Evolutionary conservation across 129 eudicot species (phyloP), one percentile per base, ranked within the genome.

Genomic region (Logfia minima): DNA sequence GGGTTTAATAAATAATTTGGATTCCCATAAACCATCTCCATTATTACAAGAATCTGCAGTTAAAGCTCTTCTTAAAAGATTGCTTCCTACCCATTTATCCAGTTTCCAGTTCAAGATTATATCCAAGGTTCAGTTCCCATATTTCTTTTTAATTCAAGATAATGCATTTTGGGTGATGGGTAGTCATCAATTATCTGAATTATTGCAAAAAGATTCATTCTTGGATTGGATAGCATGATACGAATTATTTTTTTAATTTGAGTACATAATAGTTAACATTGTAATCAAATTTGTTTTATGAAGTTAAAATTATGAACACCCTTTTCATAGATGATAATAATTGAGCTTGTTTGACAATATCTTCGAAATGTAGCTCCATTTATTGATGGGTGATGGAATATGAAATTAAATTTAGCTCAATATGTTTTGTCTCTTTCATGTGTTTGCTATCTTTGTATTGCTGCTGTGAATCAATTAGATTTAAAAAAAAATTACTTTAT

Each of bases 1-100:
- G 62, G 77, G 81, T 74, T 34, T 90, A 22, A 48, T 77, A 62
- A 84, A 70, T 39, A 90, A 84, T 58, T 75, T 93, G 82, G 88
- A 90, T 43, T 35, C 86, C 71, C 84, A 84, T 41, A 77, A 80
- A 72, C 69, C 92, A 77, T 80, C 92, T 82, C 68, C 91, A 48
- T 67, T 77, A 31, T 77, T 76, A 7, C 98, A 93, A 87, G 97
- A 88, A 87, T 71, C 82, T 77, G 97, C 98, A 69, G 95, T 86
- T n/a, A 85, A 77, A 74, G 88, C 82, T 76, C 89, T 93, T 82
- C 95, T 93, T 72, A 78, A 72, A 35, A 88, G 98, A 78, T 75
- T 90, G 82, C 96, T 93, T 75, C 98, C 97, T 28, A 78, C 92
- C 77, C 95, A 93, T 87, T 41, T 80, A 4, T 87, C 89, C 75